Conservation (phyloP, 2,329 filamentous ascomycete genomes). For the Dactylonectria macrodidyma region DNA sequence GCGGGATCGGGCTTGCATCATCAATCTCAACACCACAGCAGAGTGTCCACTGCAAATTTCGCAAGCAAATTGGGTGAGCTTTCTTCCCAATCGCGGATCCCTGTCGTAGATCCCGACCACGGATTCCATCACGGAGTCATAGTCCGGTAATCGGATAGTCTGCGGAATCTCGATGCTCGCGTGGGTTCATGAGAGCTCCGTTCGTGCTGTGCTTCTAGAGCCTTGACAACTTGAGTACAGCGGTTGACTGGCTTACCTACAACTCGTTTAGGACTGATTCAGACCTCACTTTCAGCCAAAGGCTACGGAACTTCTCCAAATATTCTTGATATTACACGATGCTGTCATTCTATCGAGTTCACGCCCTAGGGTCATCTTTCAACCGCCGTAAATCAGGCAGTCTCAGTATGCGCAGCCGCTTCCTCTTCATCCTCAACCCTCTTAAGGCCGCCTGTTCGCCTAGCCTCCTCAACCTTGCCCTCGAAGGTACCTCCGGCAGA, state of each 20-base stretch:
- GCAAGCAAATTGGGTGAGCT: neutral
- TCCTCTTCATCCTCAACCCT: constrained; percentile 33
- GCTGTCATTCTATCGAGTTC: neutral
- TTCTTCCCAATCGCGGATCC: neutral
- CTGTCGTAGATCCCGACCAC: neutral
- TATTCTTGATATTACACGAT: too few species aligned
- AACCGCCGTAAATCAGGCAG: constrained; percentile 22
- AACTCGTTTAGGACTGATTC: neutral
- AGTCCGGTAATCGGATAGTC: too few species aligned
- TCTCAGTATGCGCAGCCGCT: constrained; percentile 38
- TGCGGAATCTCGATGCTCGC: too few species aligned
- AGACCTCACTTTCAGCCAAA: neutral
- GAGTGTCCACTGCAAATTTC: neutral
- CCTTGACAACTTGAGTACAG: too few species aligned
- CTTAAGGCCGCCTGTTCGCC: constrained; percentile 39
- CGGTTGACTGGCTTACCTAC: too few species aligned
- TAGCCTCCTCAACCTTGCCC: constrained; percentile 40
- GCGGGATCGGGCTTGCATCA: constrained; percentile 9
- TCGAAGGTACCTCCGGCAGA: constrained; percentile 31
- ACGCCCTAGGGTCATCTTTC: neutral
- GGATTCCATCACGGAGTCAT: too few species aligned
- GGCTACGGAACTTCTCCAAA: neutral
- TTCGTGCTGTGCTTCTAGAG: too few species aligned
- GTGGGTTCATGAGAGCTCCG: too few species aligned
- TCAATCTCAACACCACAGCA: neutral